Evolutionary conservation across 257 asterid genomes (phyloP).

Genomic region (Capsicum rhomboideum): DNA sequence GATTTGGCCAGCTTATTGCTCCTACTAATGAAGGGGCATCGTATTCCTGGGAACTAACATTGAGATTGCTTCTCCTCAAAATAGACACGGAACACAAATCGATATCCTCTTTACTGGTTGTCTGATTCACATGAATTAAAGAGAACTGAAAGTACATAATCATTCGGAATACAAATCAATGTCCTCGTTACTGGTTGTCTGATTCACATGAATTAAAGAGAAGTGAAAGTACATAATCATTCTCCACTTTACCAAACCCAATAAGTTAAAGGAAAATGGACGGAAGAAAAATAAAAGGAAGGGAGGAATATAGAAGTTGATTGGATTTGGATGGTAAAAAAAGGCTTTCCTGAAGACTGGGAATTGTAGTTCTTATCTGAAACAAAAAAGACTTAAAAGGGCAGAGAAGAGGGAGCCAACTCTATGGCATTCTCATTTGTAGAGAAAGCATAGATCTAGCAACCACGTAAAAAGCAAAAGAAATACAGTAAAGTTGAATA

Average conservation of each 20-base stretch:
- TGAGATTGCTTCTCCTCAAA: background rate
- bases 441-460: background rate
- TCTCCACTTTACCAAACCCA: background rate
- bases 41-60: background rate
- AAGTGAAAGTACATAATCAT: background rate
- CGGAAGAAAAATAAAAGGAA: background rate
- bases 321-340: background rate
- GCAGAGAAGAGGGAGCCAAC: background rate
- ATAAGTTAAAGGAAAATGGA: background rate
- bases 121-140: background rate
- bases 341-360: background rate
- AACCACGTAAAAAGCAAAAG: background rate
- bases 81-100: background rate
- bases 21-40: background rate
- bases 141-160: background rate
- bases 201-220: background rate
- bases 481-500: conserved; percentile 5
- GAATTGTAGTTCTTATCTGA: background rate
- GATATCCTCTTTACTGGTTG: background rate
- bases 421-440: background rate
- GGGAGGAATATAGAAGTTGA: background rate
- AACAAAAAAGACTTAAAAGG: background rate
- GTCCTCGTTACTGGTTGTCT: background rate
- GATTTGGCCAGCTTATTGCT: background rate
- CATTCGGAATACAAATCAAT: background rate